Conservation (phyloP, 2,329 filamentous ascomycete species). For the Alternaria postmessia region DNA sequence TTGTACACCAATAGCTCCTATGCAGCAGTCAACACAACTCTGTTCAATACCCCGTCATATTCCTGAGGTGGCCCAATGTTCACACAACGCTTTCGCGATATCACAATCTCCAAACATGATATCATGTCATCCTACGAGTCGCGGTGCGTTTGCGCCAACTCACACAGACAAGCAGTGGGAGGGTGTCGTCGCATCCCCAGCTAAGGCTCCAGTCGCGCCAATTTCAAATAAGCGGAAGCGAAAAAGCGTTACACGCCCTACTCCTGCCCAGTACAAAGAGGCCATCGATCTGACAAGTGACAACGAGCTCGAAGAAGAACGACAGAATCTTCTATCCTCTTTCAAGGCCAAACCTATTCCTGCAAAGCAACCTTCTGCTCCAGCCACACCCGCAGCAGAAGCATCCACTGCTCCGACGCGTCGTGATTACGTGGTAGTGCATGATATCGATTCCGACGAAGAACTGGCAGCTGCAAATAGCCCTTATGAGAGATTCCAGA, state of each 20-base stretch:
- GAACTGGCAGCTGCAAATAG: background rate
- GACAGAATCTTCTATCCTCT: slow-evolving; percentile 19
- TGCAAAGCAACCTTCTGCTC: background rate
- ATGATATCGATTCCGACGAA: background rate
- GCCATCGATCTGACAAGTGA: slow-evolving; percentile 31
- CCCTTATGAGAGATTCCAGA: slow-evolving; percentile 7
- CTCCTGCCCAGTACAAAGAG: background rate
- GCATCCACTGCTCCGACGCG: background rate
- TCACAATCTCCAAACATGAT: background rate
- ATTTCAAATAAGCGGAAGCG: slow-evolving; percentile 1
- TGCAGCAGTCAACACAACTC: background rate
- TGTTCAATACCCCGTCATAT: background rate
- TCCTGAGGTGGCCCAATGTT: background rate
- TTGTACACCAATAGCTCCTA: background rate
- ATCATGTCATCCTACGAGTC: background rate
- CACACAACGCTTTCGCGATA: background rate
- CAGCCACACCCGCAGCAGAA: background rate
- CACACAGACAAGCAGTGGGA: slow-evolving; percentile 12
- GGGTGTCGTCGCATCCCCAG: background rate
- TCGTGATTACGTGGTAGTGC: background rate
- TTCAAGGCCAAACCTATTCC: slow-evolving; percentile 18
- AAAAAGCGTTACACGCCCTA: slow-evolving; percentile 2
- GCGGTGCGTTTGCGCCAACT: background rate
- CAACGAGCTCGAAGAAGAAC: slow-evolving; percentile 18
- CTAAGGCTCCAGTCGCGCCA: background rate